These are phyloP conservation scores for Leccinum boreale DNA, from an alignment of 768 basidiomycete genomes.

Conservation along the genomic window DNA sequence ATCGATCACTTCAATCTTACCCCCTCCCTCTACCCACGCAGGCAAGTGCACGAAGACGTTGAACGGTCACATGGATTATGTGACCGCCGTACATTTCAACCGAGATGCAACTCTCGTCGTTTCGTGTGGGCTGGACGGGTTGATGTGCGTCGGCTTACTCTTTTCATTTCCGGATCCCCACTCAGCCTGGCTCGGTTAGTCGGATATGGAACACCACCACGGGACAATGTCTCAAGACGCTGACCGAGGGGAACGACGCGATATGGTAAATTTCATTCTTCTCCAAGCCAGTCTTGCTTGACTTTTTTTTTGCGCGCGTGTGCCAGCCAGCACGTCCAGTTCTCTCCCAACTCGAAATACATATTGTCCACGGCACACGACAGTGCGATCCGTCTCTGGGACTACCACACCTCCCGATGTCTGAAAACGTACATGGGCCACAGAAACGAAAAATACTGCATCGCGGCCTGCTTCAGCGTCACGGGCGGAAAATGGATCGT, in stretches of 20 bases:
- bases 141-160: conserved; percentile 64
- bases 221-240: conserved; percentile 94
- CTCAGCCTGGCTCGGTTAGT: conserved; percentile 38
- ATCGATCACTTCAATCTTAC: background rate
- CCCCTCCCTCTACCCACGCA: conserved; percentile 22
- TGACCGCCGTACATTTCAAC: conserved; percentile 94
- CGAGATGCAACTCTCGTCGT: conserved; percentile 88
- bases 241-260: conserved; percentile 86
- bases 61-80: conserved; percentile 92
- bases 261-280: conserved; percentile 52
- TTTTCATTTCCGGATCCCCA: background rate
- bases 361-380: conserved; percentile 94
- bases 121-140: conserved; percentile 87
- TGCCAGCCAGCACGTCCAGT: conserved; percentile 80
- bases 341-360: conserved; percentile 95
- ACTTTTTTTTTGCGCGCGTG: background rate
- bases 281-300: background rate
- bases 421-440: conserved; percentile 90
- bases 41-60: conserved; percentile 84
- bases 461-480: conserved; percentile 79
- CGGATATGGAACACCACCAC: conserved; percentile 94
- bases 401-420: conserved; percentile 87
- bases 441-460: conserved; percentile 77
- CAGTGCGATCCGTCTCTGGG: conserved; percentile 91
- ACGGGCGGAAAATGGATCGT: conserved; percentile 90